Evolutionary conservation across 176 grass and related monocot genomes (phyloP), one percentile per base, ranked within the genome.

Genomic region (Ensete glaucum): DNA sequence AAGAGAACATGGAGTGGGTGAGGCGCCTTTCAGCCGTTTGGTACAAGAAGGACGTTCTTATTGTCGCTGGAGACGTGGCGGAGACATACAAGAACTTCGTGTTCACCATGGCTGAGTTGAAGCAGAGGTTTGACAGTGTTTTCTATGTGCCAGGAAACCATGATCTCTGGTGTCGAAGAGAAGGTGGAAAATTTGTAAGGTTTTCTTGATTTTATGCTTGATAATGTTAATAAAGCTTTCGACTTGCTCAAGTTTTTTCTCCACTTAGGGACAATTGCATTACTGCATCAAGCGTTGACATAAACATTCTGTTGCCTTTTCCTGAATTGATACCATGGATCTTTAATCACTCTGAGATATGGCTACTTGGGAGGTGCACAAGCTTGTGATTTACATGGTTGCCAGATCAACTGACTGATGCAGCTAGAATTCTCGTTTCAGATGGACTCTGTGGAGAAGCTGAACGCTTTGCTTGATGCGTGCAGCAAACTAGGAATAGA

Each of bases 1-100:
- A 29, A 58, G 94, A 93, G 78, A 98, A 98, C 82, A 98, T 98
- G 94, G 88, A 87, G n/a, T 98, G 94, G 94, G 94, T 98, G 71
- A 85, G 72, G 74, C 63, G 80, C 50, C 76, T 98, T 27, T 84
- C 88, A 22, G 78, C 71, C 20, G 78, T 73, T 77, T 77, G 50
- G 74, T 75, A 86, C 51, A 74, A 74, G 53, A 70, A 82, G 10
- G 84, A 93, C 80, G 88, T 92, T 78, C 86, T 98, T 53, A 87
- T 98, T 68, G 94, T 93, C 15, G 90, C 94, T 0, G 94, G 94
- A 9, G 94, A 98, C 73, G 87, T 98, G 2, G 88, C 94, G 3
- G 94, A 98, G 82, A 98, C 90, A 7, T 62, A 70, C 66, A 85
- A 79, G 53, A 85, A 87, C 78, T 98, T 98, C 75, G 82, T 80